A percentile compares a stretch with the other conserved stretches of the same genome.
phyloP scores from a whole-genome alignment of 1,139 yeast genomes.

The Arxiozyma telluris region DNA sequence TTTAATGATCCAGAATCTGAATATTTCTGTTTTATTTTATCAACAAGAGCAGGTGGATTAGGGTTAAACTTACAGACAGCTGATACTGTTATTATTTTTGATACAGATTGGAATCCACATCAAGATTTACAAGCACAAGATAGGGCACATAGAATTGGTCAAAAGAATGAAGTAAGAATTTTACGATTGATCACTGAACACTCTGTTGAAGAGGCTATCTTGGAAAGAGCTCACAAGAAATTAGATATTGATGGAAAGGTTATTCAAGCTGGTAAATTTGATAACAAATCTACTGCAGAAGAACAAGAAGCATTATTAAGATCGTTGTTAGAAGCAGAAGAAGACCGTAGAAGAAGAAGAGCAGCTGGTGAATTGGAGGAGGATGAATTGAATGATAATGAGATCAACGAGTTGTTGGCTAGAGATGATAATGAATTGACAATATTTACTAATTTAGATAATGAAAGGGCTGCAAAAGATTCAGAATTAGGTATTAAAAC shows the following conservation, averaged over 20 bases:
- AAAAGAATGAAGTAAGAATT: conserved; percentile 76
- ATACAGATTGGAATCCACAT: conserved; percentile 89
- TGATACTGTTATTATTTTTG: conserved; percentile 79
- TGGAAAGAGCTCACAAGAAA: conserved; percentile 75
- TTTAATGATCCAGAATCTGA: conserved; percentile 70
- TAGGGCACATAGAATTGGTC: conserved; percentile 86
- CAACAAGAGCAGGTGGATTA: conserved; percentile 86
- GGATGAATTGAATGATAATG: conserved; percentile 54
- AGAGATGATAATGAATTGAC: conserved; percentile 53
- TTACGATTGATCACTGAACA: conserved; percentile 71
- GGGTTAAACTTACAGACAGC: conserved; percentile 83
- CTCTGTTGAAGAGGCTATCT: conserved; percentile 74
- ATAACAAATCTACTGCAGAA: conserved; percentile 71
- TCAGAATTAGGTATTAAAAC: conserved; percentile 34
- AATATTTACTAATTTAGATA: conserved; percentile 49
- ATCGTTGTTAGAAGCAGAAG: conserved; percentile 64
- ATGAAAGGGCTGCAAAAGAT: conserved; percentile 42
- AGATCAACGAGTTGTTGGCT: conserved; percentile 62
- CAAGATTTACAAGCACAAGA: conserved; percentile 90
- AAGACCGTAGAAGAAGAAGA: conserved; percentile 44
- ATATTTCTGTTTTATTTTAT: conserved; percentile 65
- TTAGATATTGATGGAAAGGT: conserved; percentile 82
- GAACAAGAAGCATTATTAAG: conserved; percentile 73
- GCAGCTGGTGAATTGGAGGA: conserved; percentile 34
- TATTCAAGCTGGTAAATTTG: conserved; percentile 82